Conservation (phyloP, 2,329 filamentous ascomycete species). For the Colletotrichum magnum region DNA sequence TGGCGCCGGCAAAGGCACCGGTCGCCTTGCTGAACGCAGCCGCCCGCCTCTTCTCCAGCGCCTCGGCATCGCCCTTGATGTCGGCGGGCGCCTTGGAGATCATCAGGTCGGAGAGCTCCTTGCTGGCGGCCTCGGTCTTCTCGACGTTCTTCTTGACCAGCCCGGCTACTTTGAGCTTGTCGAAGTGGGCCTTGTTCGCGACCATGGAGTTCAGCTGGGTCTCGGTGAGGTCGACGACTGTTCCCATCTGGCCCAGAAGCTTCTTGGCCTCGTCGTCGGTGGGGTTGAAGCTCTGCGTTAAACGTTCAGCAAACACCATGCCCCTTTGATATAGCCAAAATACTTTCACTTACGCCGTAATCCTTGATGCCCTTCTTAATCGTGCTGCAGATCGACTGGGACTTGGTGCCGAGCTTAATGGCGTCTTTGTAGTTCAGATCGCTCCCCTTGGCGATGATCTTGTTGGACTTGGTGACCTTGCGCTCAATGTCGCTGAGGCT, state of each 20-base stretch:
- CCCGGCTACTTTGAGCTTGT: conserved; percentile 31
- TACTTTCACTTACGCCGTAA: conserved; percentile 5
- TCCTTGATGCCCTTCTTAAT: conserved; percentile 36
- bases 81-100: conserved; percentile 17
- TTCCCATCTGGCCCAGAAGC: conserved; percentile 25
- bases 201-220: conserved; percentile 29
- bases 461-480: conserved; percentile 33
- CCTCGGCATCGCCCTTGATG: conserved; percentile 20
- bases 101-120: conserved; percentile 29
- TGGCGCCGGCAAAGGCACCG: conserved; percentile 20
- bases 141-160: conserved; percentile 34
- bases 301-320: neutral
- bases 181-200: conserved; percentile 15
- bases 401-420: conserved; percentile 33
- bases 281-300: neutral
- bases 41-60: conserved; percentile 28
- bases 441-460: conserved; percentile 31
- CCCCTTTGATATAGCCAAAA: neutral
- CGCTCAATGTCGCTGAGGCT: conserved; percentile 37
- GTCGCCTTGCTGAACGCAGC: conserved; percentile 29
- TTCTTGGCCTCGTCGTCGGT: conserved; percentile 33
- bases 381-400: conserved; percentile 24
- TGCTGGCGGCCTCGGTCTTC: conserved; percentile 31
- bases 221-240: conserved; percentile 25
- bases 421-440: conserved; percentile 35